phyloP scores from a whole-genome alignment of 495 filamentous ascomycete genomes.

The Podospora bellae-mahoneyi region DNA sequence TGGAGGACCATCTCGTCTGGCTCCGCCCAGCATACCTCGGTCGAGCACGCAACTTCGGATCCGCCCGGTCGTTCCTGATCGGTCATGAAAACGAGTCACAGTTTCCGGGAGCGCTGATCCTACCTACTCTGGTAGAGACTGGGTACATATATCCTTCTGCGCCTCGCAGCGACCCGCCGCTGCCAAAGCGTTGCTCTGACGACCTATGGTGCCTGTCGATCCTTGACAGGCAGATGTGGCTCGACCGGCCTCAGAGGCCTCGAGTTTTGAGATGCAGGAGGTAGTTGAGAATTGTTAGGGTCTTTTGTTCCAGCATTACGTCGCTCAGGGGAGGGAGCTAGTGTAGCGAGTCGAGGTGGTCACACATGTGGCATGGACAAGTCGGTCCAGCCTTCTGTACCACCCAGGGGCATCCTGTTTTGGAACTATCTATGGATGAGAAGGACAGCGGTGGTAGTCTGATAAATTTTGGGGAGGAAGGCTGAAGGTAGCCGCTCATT shows the following conservation, averaged over 20 bases:
- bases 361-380: neutral
- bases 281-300: conserved; percentile 20
- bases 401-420: neutral
- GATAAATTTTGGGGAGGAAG: neutral
- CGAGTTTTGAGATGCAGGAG: conserved; percentile 11
- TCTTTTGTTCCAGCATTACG: conserved; percentile 14
- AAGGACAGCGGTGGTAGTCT: conserved; percentile 8
- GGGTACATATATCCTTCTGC: neutral
- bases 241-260: conserved; percentile 12
- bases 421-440: conserved; percentile 2
- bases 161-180: neutral
- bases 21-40: conserved; percentile 14
- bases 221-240: conserved; percentile 9
- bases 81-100: neutral
- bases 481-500: conserved; percentile 13
- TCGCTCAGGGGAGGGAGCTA: neutral
- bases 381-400: neutral
- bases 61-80: conserved; percentile 6
- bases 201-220: conserved; percentile 7
- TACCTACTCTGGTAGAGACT: neutral
- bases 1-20: conserved; percentile 16
- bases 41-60: conserved; percentile 20
- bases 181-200: conserved; percentile 2
- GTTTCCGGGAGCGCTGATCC: conserved; percentile 4
- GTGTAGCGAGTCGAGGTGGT: neutral